These are phyloP conservation scores for Cytospora mali DNA, from an alignment of 2,329 filamentous ascomycete species.

Conservation along the genomic window DNA sequence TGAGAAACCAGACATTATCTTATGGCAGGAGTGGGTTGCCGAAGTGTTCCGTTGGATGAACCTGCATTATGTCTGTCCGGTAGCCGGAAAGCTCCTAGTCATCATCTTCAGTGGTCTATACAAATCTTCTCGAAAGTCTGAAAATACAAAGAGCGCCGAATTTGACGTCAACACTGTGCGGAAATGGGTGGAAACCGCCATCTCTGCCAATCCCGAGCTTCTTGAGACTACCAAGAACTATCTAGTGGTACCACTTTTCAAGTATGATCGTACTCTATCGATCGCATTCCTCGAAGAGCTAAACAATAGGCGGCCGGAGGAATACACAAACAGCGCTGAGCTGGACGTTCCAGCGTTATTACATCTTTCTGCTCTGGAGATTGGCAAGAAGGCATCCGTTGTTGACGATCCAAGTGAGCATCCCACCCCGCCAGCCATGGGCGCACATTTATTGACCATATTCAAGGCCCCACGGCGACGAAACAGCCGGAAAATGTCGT, in stretches of 20 bases:
- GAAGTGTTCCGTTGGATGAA: slow-evolving; percentile 53
- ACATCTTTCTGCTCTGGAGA: slow-evolving; percentile 68
- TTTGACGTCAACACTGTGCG: slow-evolving; percentile 54
- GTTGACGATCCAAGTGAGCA: slow-evolving; percentile 66
- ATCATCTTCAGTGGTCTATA: slow-evolving; percentile 54
- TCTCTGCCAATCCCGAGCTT: slow-evolving; percentile 52
- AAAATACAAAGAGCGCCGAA: slow-evolving; percentile 27
- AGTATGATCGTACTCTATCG: slow-evolving; percentile 55
- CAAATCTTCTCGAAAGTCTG: slow-evolving; percentile 33
- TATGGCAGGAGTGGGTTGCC: slow-evolving; percentile 38
- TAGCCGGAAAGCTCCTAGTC: slow-evolving; percentile 63
- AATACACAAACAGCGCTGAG: slow-evolving; percentile 38
- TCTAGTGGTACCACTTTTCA: slow-evolving; percentile 65
- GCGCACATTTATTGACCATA: slow-evolving; percentile 27
- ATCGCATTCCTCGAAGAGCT: slow-evolving; percentile 58
- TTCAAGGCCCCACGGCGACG: slow-evolving; percentile 32
- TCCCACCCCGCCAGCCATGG: slow-evolving; percentile 25
- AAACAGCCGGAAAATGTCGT: slow-evolving; percentile 31
- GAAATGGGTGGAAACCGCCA: slow-evolving; percentile 55
- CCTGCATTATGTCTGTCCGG: slow-evolving; percentile 59
- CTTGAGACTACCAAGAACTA: slow-evolving; percentile 67
- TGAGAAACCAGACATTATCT: slow-evolving; percentile 31
- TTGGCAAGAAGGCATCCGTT: slow-evolving; percentile 70
- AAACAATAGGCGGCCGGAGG: slow-evolving; percentile 40
- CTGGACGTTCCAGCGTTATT: slow-evolving; percentile 59